Percentiles rank a stretch among this genome's conserved stretches.
These are phyloP conservation scores for Tilletiopsis washingtonensis DNA, from an alignment of 1,284 basidiomycete genomes.

Conservation along the genomic window DNA sequence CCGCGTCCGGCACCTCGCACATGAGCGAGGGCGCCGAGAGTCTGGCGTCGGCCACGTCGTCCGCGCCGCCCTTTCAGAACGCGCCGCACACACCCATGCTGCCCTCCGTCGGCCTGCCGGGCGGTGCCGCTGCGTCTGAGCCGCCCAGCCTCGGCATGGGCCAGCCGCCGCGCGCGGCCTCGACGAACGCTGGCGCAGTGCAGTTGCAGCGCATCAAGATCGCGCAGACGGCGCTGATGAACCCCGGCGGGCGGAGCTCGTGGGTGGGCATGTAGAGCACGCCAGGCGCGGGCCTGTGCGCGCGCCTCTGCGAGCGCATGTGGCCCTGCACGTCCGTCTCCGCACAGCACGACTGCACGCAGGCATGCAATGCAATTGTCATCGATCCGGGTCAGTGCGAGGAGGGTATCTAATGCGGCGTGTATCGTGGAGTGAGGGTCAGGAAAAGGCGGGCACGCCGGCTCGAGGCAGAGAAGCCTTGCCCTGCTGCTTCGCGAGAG, in stretches of 20 bases:
- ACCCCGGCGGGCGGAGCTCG: constrained; percentile 76
- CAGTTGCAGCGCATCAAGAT: constrained; percentile 69
- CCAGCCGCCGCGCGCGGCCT: constrained; percentile 1
- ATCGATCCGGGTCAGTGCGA: too few species aligned
- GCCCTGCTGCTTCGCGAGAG: too few species aligned
- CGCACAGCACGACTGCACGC: too few species aligned
- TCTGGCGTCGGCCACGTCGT: constrained; percentile 1
- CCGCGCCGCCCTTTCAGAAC: constrained; percentile 24
- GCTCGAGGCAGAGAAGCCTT: too few species aligned
- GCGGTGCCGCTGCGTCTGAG: neutral
- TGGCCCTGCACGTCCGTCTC: too few species aligned
- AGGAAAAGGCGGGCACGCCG: too few species aligned
- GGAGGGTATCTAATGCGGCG: too few species aligned
- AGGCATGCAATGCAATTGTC: too few species aligned
- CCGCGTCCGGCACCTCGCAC: neutral
- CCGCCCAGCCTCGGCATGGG: neutral
- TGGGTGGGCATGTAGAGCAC: constrained; percentile 81
- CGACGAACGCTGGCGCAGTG: too few species aligned
- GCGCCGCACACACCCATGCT: constrained; percentile 37
- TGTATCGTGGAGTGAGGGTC: too few species aligned
- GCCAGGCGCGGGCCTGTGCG: too few species aligned
- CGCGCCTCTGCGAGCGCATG: too few species aligned
- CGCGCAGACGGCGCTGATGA: constrained; percentile 82
- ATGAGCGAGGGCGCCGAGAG: neutral
- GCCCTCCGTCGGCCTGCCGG: constrained; percentile 15